Base-by-base conservation (phyloP, 106 monocot genomes). In the Dendrobium officinale region DNA sequence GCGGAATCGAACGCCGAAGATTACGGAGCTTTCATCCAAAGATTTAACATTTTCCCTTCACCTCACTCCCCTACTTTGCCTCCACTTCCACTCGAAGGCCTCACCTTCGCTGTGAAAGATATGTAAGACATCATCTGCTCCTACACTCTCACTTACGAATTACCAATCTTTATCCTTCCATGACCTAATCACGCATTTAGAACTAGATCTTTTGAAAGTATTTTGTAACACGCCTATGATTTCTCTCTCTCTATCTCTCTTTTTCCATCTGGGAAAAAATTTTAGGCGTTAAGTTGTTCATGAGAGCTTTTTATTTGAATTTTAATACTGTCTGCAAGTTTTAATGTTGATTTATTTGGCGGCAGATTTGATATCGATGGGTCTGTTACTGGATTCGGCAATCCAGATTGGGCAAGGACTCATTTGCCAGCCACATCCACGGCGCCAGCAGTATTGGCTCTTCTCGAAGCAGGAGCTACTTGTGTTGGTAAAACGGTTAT, bases 81-180 rank as follows among this genome's bases (percentile, higher is more conserved):
- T 55, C 48, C 82, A 37, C 85, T 68, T 40, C 91, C 92, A 22
- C 88, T 99, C 9, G 83, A 87, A 0, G 95, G 90, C 70, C 98
- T 99, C 82, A 95, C 90, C 75, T 95, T 95, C 79, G 92, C 92
- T 19, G 91, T 95, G 78, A 99, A 99, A 80, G 98, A 99, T 78
- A 99, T 99, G 98, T 93, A 74, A 17, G 84, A 24, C 3, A 41
- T 24, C 41, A 31, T 44, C 31, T 26, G 3, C 70, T 37, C 70
- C 70, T 70, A 3, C 13, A 70, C 13, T 33, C 33, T 70, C 37
- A 16, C 33, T 68, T 37, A 6, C 6, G 26, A 70, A 70, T 70
- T n/a, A 4, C 3, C 29, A 70, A 31, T 37, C 0, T 13, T 31
- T 26, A 31, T 78, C 29, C 16, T 55, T 43, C 45, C 18, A 45